These are phyloP conservation scores for Suillus placidus DNA, from an alignment of 768 basidiomycete species.

Conservation along the genomic window DNA sequence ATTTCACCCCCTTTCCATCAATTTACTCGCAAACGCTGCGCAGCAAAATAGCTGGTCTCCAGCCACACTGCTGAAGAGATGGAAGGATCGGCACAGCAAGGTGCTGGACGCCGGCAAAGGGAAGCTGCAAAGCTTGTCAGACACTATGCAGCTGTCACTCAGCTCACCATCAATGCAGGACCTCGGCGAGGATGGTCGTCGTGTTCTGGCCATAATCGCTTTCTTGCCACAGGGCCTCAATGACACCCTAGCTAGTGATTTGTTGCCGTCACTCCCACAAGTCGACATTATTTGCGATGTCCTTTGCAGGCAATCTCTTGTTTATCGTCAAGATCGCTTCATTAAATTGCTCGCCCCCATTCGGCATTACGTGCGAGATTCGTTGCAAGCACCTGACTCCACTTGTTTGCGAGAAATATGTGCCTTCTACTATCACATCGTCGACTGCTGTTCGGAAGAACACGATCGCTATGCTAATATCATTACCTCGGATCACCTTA, in stretches of 20 bases:
- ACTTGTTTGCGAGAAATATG: background rate
- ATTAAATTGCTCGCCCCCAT: background rate
- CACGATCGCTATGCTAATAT: background rate
- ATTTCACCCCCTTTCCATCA: conserved; percentile 1
- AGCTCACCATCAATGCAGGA: background rate
- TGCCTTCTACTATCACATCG: background rate
- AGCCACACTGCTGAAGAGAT: background rate
- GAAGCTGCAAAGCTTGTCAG: background rate
- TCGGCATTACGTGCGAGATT: background rate
- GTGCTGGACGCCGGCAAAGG: background rate
- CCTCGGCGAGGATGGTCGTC: background rate
- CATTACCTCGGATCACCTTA: background rate
- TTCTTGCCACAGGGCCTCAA: background rate
- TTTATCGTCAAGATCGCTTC: background rate
- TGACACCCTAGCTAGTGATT: background rate
- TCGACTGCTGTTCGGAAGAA: background rate
- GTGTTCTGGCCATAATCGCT: background rate
- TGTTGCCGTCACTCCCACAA: background rate
- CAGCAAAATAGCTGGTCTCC: conserved; percentile 6
- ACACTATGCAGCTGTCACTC: background rate
- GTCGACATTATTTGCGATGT: background rate
- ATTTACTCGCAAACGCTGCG: conserved; percentile 1
- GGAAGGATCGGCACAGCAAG: background rate
- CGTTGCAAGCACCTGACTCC: background rate
- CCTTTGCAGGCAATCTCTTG: background rate